Evolutionary conservation across 495 filamentous ascomycete species (phyloP).

Genomic region (Penicillium paradoxum): DNA sequence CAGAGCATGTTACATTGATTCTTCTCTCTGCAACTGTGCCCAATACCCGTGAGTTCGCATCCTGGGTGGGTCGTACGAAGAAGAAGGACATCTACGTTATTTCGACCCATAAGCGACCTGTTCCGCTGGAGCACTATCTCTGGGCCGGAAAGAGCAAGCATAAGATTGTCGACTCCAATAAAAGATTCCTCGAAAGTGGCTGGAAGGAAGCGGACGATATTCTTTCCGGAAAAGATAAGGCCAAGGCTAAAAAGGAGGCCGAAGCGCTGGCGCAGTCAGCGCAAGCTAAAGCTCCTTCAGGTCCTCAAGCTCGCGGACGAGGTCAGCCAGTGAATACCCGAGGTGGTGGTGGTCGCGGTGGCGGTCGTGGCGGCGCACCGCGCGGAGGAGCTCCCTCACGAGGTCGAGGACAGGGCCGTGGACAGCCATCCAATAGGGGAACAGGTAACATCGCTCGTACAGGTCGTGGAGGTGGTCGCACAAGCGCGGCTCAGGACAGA

Average conservation of each 20-base stretch:
- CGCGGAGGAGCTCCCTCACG: conserved; percentile 46
- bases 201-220: conserved; percentile 92
- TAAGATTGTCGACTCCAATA: conserved; percentile 91
- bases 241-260: conserved; percentile 51
- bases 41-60: conserved; percentile 96
- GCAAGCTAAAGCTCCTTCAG: conserved; percentile 43
- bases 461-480: conserved; percentile 76
- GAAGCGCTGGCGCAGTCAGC: conserved; percentile 36
- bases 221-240: conserved; percentile 76
- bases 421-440: conserved; percentile 52
- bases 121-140: conserved; percentile 91
- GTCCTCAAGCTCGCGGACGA: conserved; percentile 42
- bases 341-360: conserved; percentile 19
- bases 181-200: conserved; percentile 80
- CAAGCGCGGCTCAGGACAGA: conserved; percentile 85
- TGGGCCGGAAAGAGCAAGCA: conserved; percentile 89
- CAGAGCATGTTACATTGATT: conserved; percentile 92
- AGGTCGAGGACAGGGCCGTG: conserved; percentile 52
- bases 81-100: conserved; percentile 99
- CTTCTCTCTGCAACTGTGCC: conserved; percentile 94
- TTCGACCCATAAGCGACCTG: conserved; percentile 90
- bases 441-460: conserved; percentile 83
- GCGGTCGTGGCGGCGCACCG: conserved; percentile 29
- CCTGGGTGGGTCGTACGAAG: conserved; percentile 97
- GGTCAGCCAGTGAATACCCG: conserved; percentile 36